These are phyloP conservation scores for Metschnikowia kunwiensis DNA, from an alignment of 805 yeast species.

Conservation along the genomic window DNA sequence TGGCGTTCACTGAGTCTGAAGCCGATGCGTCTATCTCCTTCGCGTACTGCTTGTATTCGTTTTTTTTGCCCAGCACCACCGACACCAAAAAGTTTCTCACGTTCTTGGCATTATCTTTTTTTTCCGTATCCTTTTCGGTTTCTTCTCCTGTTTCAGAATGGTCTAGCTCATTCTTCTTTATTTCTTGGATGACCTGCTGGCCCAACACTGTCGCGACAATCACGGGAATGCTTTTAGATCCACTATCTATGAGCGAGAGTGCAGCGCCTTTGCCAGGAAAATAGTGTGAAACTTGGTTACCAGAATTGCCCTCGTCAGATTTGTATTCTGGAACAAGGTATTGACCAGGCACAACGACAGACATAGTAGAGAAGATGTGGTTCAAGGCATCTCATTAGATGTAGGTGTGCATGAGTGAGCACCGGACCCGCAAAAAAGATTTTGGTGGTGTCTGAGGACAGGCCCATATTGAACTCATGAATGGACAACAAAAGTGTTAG, in stretches of 20 bases:
- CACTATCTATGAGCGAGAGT: constrained; percentile 42
- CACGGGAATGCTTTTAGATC: constrained; percentile 39
- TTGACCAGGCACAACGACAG: constrained; percentile 64
- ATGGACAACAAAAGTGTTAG: too few relatives aligned
- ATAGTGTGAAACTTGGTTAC: constrained; percentile 42
- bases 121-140: constrained; percentile 9
- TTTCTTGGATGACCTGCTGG: constrained; percentile 36
- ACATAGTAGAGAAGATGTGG: constrained; percentile 4
- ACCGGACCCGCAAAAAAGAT: too few relatives aligned
- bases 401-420: neutral
- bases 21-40: constrained; percentile 20
- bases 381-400: neutral
- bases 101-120: neutral
- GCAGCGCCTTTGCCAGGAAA: constrained; percentile 66
- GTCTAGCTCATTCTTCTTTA: constrained; percentile 6
- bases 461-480: too few relatives aligned
- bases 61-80: constrained; percentile 28
- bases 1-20: constrained; percentile 19
- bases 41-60: constrained; percentile 26
- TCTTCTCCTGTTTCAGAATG: constrained; percentile 16
- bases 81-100: constrained; percentile 26
- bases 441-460: too few relatives aligned
- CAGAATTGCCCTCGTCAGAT: constrained; percentile 17
- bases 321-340: constrained; percentile 59
- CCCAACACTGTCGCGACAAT: constrained; percentile 65